Evolutionary conservation across 148 eudicot genomes (phyloP).

Genomic region (Cornus controversa): DNA sequence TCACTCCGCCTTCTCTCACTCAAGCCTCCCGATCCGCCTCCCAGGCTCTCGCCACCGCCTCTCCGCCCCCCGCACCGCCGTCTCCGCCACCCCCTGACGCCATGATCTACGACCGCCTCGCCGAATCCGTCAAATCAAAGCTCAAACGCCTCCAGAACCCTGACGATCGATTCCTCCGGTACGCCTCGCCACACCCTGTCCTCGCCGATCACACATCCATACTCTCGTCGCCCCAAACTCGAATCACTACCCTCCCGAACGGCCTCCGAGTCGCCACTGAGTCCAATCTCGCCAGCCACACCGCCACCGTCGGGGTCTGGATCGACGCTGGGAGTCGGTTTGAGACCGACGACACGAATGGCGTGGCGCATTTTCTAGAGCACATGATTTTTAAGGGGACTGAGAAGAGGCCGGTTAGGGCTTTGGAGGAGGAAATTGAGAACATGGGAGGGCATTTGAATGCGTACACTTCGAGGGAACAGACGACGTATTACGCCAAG

Average conservation of each 20-base stretch:
- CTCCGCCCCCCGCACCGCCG: slow-evolving; percentile 14
- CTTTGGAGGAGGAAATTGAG: slow-evolving; percentile 40
- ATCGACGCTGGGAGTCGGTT: slow-evolving; percentile 60
- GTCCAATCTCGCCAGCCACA: slow-evolving; percentile 42
- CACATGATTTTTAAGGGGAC: slow-evolving; percentile 46
- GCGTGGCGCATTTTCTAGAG: slow-evolving; percentile 48
- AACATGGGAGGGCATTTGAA: slow-evolving; percentile 47
- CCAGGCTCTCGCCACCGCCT: slow-evolving; percentile 8
- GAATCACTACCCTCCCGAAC: slow-evolving; percentile 58
- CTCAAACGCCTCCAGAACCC: slow-evolving; percentile 31
- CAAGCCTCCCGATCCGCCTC: slow-evolving; percentile 22
- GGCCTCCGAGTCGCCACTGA: slow-evolving; percentile 80
- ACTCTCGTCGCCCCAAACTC: slow-evolving; percentile 50
- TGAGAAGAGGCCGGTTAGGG: slow-evolving; percentile 21
- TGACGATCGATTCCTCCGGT: slow-evolving; percentile 40
- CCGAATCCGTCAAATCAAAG: slow-evolving; percentile 39
- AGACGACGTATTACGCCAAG: slow-evolving; percentile 25
- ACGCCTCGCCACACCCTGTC: slow-evolving; percentile 37
- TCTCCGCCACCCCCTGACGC: slow-evolving; percentile 28
- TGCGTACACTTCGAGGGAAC: slow-evolving; percentile 41
- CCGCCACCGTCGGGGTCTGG: slow-evolving; percentile 45
- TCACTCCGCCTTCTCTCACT: slow-evolving; percentile 2
- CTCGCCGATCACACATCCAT: slow-evolving; percentile 39
- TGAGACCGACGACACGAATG: slow-evolving; percentile 49
- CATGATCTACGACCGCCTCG: slow-evolving; percentile 45